These are phyloP conservation scores for Fusarium sublunatum DNA, from an alignment of 2,329 filamentous ascomycete genomes.

Conservation along the genomic window DNA sequence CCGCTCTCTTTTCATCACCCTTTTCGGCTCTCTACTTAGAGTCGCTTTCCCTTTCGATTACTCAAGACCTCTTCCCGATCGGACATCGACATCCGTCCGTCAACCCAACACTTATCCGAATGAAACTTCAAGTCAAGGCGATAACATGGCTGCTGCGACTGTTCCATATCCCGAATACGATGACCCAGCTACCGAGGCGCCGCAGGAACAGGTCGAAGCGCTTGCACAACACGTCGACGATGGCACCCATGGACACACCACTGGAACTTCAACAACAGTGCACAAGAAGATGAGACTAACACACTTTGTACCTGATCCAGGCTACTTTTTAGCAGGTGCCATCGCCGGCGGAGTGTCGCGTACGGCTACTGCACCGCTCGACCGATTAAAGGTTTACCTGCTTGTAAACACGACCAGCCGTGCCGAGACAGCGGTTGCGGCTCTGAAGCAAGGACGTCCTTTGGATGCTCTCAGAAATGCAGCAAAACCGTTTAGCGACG, in stretches of 20 bases:
- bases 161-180: conserved; percentile 39
- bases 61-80: conserved; percentile 46
- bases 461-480: conserved; percentile 73
- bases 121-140: conserved; percentile 22
- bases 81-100: conserved; percentile 32
- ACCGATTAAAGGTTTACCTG: conserved; percentile 96
- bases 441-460: conserved; percentile 76
- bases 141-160: conserved; percentile 38
- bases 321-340: conserved; percentile 97
- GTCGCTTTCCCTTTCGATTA: conserved; percentile 65
- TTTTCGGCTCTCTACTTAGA: conserved; percentile 81
- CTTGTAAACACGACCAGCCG: conserved; percentile 80
- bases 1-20: conserved; percentile 70
- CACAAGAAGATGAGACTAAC: conserved; percentile 67
- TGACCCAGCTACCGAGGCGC: conserved; percentile 41
- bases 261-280: conserved; percentile 50
- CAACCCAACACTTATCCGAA: conserved; percentile 24
- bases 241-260: conserved; percentile 52
- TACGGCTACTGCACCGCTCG: conserved; percentile 93
- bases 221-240: conserved; percentile 47
- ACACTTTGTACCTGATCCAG: conserved; percentile 83
- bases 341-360: conserved; percentile 93
- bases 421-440: conserved; percentile 67
- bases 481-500: conserved; percentile 75
- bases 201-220: conserved; percentile 39